phyloP scores from a whole-genome alignment of 1,139 yeast genomes.

The Kodamaea fungicola region DNA sequence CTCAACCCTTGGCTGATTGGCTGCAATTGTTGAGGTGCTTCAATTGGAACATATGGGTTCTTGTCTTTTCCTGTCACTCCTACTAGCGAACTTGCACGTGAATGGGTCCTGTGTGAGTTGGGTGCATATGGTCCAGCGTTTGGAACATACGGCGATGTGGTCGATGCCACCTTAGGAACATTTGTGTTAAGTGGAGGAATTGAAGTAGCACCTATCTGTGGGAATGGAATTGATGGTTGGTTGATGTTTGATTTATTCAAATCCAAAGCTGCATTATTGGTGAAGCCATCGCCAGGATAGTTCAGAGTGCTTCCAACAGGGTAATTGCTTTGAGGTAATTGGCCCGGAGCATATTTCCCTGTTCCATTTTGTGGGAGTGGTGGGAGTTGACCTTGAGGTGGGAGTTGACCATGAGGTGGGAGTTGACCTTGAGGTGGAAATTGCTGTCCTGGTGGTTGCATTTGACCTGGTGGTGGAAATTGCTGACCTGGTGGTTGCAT shows the following conservation, averaged over 20 bases:
- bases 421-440: conserved; percentile 2
- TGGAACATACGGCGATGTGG: conserved; percentile 44
- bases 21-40: conserved; percentile 4
- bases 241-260: neutral
- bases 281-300: neutral
- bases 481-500: neutral
- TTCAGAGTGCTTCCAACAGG: neutral
- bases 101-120: conserved; percentile 34
- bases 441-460: conserved; percentile 3
- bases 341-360: no score
- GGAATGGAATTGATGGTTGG: conserved; percentile 6
- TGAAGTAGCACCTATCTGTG: neutral
- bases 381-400: neutral
- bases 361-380: no score
- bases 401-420: conserved; percentile 2
- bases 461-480: neutral
- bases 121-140: conserved; percentile 49
- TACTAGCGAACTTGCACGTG: conserved; percentile 41
- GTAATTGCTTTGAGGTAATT: no score
- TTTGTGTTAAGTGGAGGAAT: conserved; percentile 13
- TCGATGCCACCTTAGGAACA: conserved; percentile 15
- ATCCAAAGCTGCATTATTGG: no score
- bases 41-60: conserved; percentile 44
- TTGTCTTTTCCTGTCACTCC: conserved; percentile 38
- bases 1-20: neutral